Percentiles rank a stretch among this genome's conserved stretches.
Conservation (phyloP, 805 yeast species). For the Danielozyma ontarioensis region DNA sequence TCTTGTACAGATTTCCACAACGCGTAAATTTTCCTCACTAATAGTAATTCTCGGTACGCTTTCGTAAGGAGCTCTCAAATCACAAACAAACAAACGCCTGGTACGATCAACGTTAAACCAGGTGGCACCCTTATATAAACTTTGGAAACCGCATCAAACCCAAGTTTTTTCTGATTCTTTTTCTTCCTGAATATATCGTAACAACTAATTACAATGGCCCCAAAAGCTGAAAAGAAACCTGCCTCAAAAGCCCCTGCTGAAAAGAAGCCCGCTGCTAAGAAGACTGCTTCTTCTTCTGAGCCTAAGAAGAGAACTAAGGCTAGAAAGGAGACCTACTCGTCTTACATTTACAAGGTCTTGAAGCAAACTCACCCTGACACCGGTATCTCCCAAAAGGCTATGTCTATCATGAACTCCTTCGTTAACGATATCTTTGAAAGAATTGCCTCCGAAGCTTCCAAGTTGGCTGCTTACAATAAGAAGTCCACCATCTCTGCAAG, state of each 20-base stretch:
- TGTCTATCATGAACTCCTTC: conserved; percentile 36
- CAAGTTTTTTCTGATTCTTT: too few relatives aligned
- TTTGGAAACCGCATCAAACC: too few relatives aligned
- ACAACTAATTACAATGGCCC: too few relatives aligned
- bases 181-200: too few relatives aligned
- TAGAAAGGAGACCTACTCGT: conserved; percentile 35
- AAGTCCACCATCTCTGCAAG: conserved; percentile 35
- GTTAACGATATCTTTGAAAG: conserved; percentile 35
- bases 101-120: too few relatives aligned
- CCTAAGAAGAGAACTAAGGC: conserved; percentile 32
- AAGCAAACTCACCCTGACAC: conserved; percentile 37
- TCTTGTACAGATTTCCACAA: too few relatives aligned
- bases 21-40: too few relatives aligned
- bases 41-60: too few relatives aligned
- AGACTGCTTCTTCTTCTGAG: conserved; percentile 25
- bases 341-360: conserved; percentile 35
- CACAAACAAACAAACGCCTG: too few relatives aligned
- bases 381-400: conserved; percentile 35
- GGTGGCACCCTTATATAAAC: too few relatives aligned
- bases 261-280: conserved; percentile 36
- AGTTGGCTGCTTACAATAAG: conserved; percentile 37
- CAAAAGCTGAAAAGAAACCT: conserved; percentile 36
- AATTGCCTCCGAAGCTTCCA: conserved; percentile 33
- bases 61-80: too few relatives aligned
- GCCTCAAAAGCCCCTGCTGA: conserved; percentile 37